Base-by-base conservation (phyloP, 352 stramenopile species). In the Globisporangium spiculum region DNA sequence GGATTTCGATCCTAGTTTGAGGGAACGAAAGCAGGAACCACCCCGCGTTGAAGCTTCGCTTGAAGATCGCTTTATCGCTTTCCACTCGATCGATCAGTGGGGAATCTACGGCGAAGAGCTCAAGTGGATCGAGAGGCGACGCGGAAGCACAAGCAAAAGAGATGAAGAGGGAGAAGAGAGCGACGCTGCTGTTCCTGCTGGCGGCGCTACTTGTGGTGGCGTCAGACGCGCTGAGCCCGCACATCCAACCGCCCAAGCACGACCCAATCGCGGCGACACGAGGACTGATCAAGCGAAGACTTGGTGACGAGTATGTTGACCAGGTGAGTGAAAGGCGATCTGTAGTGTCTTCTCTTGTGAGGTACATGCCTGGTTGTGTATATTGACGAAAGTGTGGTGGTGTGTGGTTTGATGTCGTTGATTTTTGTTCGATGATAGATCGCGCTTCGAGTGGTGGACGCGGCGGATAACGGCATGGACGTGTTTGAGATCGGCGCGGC, bases 401-500 rank as follows among this genome's bases (percentile, higher is more conserved):
- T 32, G 30, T 32, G 30, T 32, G 30, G 30, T 32, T 32, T 32
- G 30, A 8, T 32, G 30, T 32, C 30, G 30, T 32, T 32, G 30
- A 32, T 32, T 32, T 32, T 5, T 32, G 30, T 32, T 32, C 30
- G 30, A 32, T 32, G 30, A 32, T 32, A 82, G 74, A 90, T 94
- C 57, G 72, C 72, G 14, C 70, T 94, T 7, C 76, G 83, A 20
- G 74, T 80, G 60, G 64, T 92, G 4, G 68, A 78, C 1, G 60
- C 72, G 1, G 76, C 79, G 0, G 34, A 52, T 0, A 80, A 89
- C 56, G 79, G 74, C 0, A 65, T 91, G 64, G 86, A 94, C 36
- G 79, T 87, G 66, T 89, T 89, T 59, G 82, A 92, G 66, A 70
- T 94, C 20, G 74, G 73, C 3, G 77, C 65, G 10, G 72, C 69